Base-by-base conservation (phyloP, 371 early-diverging fungal species). In the Mucor saturninus region DNA sequence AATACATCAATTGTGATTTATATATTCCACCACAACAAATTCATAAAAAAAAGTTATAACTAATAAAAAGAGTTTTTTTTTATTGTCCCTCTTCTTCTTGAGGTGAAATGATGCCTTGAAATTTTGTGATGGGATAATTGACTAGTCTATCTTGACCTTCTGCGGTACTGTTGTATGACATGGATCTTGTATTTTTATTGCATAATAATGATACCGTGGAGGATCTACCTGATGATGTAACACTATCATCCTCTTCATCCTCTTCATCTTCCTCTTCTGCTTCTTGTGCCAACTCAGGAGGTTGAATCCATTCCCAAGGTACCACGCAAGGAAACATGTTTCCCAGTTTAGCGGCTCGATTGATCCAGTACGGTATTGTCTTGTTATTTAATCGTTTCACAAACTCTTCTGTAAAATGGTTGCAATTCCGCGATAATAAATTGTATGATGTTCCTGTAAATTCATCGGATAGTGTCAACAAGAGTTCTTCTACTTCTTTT, bases 251-350 rank as follows among this genome's bases (percentile, higher is more conserved):
- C 11, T 61, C 62, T 48, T 57, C 59, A 8, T 60, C 57, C 8
- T 56, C 49, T 2, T 57, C 53, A 0, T 15, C 61, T n/a, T 67
- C 60, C 32, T 59, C 56, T 6, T 62, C 63, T 28, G 35, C 62
- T 35, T 67, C 61, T 21, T 64, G 39, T 9, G 73, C 75, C 52
- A 74, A 71, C 39, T 80, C 73, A 13, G 86, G 84, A 7, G 85
- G 83, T 29, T 81, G 82, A 4, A 85, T 75, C 85, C 83, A 82
- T 30, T 78, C 83, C 54, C 72, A 76, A 28, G 86, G 83, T 6
- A 85, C 80, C n/a, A 85, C 75, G 60, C 86, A 85, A 39, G 86
- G 86, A 59, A 85, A 85, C 68, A 83, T 77, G 7, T 77, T 77
- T 6, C 84, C 86, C 7, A 85, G 38, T 53, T 73, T 77, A 45